These are phyloP conservation scores for Hypoxylon sp. DNA, from an alignment of 2,329 filamentous ascomycete genomes.

Conservation along the genomic window DNA sequence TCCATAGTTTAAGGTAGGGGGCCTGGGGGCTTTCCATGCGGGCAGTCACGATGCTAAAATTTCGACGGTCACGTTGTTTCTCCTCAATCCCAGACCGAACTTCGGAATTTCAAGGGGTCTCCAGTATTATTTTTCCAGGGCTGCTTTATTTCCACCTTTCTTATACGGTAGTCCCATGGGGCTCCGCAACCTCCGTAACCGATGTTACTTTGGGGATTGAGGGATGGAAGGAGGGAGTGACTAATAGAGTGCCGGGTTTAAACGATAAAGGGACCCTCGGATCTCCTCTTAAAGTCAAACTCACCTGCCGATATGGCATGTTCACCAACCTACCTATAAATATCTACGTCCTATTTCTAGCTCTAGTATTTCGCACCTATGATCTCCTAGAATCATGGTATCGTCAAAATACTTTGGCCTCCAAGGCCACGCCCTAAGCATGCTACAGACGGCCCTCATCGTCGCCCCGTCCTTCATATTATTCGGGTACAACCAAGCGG, in stretches of 20 bases:
- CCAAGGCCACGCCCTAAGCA: slow-evolving; percentile 56
- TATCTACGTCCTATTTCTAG: background rate
- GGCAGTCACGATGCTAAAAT: slow-evolving; percentile 15
- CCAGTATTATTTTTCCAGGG: slow-evolving; percentile 10
- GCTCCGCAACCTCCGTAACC: slow-evolving; percentile 34
- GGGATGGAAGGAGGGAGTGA: slow-evolving; percentile 6
- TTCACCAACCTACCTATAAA: background rate
- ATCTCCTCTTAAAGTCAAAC: background rate
- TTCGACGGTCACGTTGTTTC: slow-evolving; percentile 14
- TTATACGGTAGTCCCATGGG: slow-evolving; percentile 32
- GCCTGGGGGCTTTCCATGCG: background rate
- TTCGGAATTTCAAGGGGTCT: slow-evolving; percentile 12
- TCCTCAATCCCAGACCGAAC: slow-evolving; percentile 15
- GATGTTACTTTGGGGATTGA: slow-evolving; percentile 7
- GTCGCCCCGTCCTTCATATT: slow-evolving; percentile 61
- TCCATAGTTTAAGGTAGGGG: background rate
- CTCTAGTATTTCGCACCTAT: slow-evolving; percentile 23
- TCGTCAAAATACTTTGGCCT: slow-evolving; percentile 53
- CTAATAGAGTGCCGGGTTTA: slow-evolving; percentile 5
- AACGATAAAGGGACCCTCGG: slow-evolving; percentile 4
- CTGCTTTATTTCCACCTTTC: background rate
- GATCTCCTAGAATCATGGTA: slow-evolving; percentile 28
- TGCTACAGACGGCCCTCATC: slow-evolving; percentile 60
- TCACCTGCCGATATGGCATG: background rate
- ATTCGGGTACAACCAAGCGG: slow-evolving; percentile 61